A percentile compares a stretch with the other conserved stretches of the same genome.
These are phyloP conservation scores for Populus alba DNA, from an alignment of 345 rosid genomes.

Conservation along the genomic window DNA sequence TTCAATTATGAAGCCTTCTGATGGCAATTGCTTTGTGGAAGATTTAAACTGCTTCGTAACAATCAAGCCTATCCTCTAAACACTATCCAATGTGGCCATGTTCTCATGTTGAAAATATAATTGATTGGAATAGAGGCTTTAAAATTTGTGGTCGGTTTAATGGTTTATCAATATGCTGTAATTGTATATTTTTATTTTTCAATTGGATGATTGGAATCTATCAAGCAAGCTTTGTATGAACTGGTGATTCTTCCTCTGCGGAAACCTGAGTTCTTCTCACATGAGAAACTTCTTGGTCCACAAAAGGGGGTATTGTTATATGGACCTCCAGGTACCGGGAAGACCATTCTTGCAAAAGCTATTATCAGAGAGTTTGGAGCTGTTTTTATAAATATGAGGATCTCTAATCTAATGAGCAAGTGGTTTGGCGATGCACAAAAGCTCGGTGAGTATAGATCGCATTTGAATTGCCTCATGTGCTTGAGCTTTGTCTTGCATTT, in stretches of 20 bases:
- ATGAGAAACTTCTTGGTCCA: slow-evolving; percentile 95
- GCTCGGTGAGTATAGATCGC: slow-evolving; percentile 60
- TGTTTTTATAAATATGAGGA: slow-evolving; percentile 85
- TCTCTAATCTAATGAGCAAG: slow-evolving; percentile 93
- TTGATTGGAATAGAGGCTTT: neutral
- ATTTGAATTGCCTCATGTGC: neutral
- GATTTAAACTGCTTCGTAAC: neutral
- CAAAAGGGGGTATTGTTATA: slow-evolving; percentile 90
- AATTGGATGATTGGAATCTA: slow-evolving; percentile 82
- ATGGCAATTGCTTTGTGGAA: neutral
- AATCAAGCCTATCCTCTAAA: neutral
- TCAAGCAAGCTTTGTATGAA: slow-evolving; percentile 79
- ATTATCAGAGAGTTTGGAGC: slow-evolving; percentile 97
- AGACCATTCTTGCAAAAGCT: slow-evolving; percentile 99
- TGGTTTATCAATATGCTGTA: neutral
- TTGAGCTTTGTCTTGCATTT: neutral
- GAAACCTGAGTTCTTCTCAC: slow-evolving; percentile 85
- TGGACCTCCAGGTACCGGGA: slow-evolving; percentile 99
- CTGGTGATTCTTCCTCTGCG: slow-evolving; percentile 82
- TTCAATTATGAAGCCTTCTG: neutral
- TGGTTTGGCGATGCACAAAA: slow-evolving; percentile 99
- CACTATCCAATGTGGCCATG: neutral
- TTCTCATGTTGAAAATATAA: neutral
- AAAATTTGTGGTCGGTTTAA: neutral
- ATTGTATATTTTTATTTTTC: slow-evolving; percentile 20